These are phyloP conservation scores for Rhodosporidiobolus sp. DNA, from an alignment of 768 basidiomycete species.

Conservation along the genomic window DNA sequence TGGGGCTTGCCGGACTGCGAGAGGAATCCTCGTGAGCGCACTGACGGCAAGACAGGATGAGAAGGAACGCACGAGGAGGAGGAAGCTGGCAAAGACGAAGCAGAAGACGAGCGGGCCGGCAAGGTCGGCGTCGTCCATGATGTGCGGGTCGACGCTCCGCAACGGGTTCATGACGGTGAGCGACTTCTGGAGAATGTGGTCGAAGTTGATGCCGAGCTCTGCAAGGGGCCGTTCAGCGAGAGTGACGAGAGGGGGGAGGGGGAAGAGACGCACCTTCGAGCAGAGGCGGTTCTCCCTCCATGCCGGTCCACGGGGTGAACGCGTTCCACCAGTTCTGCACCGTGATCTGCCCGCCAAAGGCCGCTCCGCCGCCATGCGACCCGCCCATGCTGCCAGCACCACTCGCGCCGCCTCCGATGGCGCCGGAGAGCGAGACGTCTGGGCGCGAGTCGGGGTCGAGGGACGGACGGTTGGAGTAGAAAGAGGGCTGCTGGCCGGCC, in stretches of 20 bases:
- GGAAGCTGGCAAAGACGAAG: conserved; percentile 87
- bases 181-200: conserved; percentile 89
- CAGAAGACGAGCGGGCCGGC: conserved; percentile 93
- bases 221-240: neutral
- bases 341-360: conserved; percentile 24
- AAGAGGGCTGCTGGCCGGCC: conserved; percentile 19
- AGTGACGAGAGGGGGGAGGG: neutral
- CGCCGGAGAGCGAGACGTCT: conserved; percentile 18
- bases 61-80: conserved; percentile 71
- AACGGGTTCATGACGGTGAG: conserved; percentile 93
- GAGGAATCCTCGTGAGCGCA: neutral
- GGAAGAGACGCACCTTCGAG: conserved; percentile 68
- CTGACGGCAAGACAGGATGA: neutral
- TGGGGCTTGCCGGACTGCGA: conserved; percentile 92
- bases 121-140: conserved; percentile 99
- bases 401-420: conserved; percentile 26
- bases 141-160: conserved; percentile 54
- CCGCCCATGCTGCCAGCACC: neutral
- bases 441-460: conserved; percentile 17
- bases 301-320: conserved; percentile 53
- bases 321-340: conserved; percentile 42
- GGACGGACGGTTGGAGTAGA: conserved; percentile 28
- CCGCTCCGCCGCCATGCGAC: neutral
- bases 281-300: conserved; percentile 82
- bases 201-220: conserved; percentile 98